phyloP scores from a whole-genome alignment of 768 basidiomycete species.

The Russula griseocarnosa region DNA sequence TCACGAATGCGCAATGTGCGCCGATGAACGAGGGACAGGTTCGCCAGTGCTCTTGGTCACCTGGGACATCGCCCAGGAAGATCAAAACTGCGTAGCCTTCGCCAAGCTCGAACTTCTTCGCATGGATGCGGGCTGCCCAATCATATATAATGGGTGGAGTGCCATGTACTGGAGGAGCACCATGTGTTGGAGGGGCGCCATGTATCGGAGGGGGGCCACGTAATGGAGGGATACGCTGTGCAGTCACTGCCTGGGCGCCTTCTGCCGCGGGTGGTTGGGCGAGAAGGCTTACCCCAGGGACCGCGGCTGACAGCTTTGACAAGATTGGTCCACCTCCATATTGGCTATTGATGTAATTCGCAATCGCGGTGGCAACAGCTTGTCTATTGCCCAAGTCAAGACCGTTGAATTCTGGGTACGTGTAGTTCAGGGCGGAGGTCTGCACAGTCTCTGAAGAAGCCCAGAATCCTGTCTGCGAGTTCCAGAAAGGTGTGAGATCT shows the following conservation, averaged over 20 bases:
- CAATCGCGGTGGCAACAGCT: slow-evolving; percentile 36
- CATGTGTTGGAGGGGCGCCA: background rate
- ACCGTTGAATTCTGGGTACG: slow-evolving; percentile 50
- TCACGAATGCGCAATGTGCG: slow-evolving; percentile 44
- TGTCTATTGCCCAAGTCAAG: slow-evolving; percentile 34
- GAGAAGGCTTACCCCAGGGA: slow-evolving; percentile 22
- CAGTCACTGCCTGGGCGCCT: background rate
- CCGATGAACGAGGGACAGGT: slow-evolving; percentile 40
- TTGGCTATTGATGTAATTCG: slow-evolving; percentile 36
- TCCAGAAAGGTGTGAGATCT: slow-evolving; percentile 50
- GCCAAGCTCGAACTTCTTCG: slow-evolving; percentile 44
- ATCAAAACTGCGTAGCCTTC: slow-evolving; percentile 44
- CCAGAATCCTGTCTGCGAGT: slow-evolving; percentile 40
- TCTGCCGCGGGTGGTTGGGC: slow-evolving; percentile 1
- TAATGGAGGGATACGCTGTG: background rate
- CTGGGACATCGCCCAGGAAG: slow-evolving; percentile 45
- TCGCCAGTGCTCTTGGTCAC: slow-evolving; percentile 40
- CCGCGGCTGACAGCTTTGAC: background rate
- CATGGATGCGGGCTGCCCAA: slow-evolving; percentile 43
- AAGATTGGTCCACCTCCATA: slow-evolving; percentile 32
- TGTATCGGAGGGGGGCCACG: no score
- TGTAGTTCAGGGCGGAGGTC: slow-evolving; percentile 39
- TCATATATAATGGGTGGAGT: slow-evolving; percentile 30
- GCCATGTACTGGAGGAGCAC: background rate
- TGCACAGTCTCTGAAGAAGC: slow-evolving; percentile 36